Conservation (phyloP, 2,329 filamentous ascomycete genomes). For the Colletotrichum simmondsii region DNA sequence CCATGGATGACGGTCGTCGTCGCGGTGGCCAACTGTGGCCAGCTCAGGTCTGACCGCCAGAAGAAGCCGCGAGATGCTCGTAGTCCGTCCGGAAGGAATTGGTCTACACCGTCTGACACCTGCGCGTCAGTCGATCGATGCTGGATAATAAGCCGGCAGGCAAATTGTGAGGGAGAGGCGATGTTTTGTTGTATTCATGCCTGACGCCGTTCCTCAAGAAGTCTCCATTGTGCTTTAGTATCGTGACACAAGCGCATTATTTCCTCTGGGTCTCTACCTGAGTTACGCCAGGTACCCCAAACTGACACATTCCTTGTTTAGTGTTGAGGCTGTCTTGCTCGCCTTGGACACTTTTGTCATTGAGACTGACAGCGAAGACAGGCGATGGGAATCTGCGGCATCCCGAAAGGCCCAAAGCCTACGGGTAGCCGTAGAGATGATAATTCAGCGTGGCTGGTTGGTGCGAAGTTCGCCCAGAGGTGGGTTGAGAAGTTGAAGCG, state of each 20-base stretch:
- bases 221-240: neutral
- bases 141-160: neutral
- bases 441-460: conserved; percentile 21
- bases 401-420: neutral
- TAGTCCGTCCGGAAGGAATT: neutral
- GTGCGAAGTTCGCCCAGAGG: conserved; percentile 18
- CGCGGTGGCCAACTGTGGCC: conserved; percentile 1
- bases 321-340: neutral
- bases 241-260: neutral
- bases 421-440: neutral
- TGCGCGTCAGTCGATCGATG: neutral
- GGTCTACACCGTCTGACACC: neutral
- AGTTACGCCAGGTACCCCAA: conserved; percentile 1
- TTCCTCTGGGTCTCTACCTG: neutral
- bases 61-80: neutral
- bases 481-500: conserved; percentile 35
- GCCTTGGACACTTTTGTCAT: neutral
- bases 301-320: neutral
- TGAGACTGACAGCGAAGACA: neutral
- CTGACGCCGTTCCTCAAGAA: neutral
- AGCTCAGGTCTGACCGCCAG: conserved; percentile 32
- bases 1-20: neutral
- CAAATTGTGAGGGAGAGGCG: neutral
- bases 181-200: neutral
- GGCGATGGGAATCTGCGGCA: conserved; percentile 1